Evolutionary conservation across 169 alveolate genomes (phyloP), one percentile per base, ranked within the genome.

Genomic region (Plasmodium malariae): DNA sequence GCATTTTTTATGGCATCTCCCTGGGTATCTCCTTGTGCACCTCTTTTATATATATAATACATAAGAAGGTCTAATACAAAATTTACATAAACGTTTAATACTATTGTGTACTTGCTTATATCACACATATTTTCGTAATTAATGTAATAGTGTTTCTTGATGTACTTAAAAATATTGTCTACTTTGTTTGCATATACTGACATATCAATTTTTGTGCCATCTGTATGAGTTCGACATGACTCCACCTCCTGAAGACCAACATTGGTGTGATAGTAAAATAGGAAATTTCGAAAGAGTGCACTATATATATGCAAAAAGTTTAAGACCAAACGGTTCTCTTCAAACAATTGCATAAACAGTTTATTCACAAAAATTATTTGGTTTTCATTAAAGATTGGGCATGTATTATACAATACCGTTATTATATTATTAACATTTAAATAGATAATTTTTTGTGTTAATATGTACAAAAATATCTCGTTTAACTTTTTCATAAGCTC

Each of bases 371-470:
- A 48, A 12, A 14, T 37, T 6, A 49, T 19, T 63, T 78, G 89
- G 11, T 49, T 45, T 28, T 65, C 78, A 6, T 26, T n/a, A 9
- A 19, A n/a, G 6, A 62, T 78, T 26, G 74, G 76, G 12, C 89
- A 78, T 11, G 89, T 78, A 40, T 78, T 78, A 78, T 78, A 78
- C 24, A 78, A 12, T 48, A 78, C 30, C 14, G 89, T 78, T 11
- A 78, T 37, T 45, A 78, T 9, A 51, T 60, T 48, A n/a, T 78
- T 78, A 34, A 28, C 11, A 62, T 63, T 78, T 62, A 78, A 30
- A 54, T 78, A 78, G 26, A 62, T 43, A 3, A 43, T 78, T 63
- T 78, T 78, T 78, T 60, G 9, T 78, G 21, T 37, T 37, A 78
- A 63, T 17, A 54, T 24, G 36, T 21, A 55, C 9, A 65, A 28